These are phyloP conservation scores for Coemansia sp. DNA, from an alignment of 192 early-diverging fungal species.

Conservation along the genomic window DNA sequence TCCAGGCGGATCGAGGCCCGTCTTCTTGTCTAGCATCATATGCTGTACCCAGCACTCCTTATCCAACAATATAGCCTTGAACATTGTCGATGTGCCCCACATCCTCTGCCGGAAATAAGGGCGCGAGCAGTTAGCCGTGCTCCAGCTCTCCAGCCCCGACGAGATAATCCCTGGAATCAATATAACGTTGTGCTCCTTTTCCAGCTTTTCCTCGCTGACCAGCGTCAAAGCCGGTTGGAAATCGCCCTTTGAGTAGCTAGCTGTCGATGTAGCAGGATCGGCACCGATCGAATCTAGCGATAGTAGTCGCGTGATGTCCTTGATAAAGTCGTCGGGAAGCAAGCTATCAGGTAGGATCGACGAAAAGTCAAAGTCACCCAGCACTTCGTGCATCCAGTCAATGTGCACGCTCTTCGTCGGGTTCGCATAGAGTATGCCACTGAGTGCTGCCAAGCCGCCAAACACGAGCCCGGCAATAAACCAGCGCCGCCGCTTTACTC, in stretches of 20 bases:
- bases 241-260: conserved; percentile 24
- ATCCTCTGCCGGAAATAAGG: conserved; percentile 85
- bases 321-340: conserved; percentile 67
- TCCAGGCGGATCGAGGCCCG: conserved; percentile 81
- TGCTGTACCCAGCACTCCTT: conserved; percentile 84
- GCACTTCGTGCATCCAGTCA: conserved; percentile 43
- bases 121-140: conserved; percentile 68
- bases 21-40: conserved; percentile 75
- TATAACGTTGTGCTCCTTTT: conserved; percentile 60
- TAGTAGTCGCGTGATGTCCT: conserved; percentile 59
- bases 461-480: conserved; percentile 61
- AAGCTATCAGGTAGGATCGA: conserved; percentile 65
- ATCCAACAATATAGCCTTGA: conserved; percentile 79
- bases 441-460: conserved; percentile 53
- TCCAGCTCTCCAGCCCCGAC: conserved; percentile 88
- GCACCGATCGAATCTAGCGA: conserved; percentile 32
- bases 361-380: conserved; percentile 65
- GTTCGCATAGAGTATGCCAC: conserved; percentile 46
- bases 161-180: conserved; percentile 88
- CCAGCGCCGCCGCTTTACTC: conserved; percentile 44
- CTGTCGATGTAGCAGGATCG: background rate
- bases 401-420: conserved; percentile 53
- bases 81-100: conserved; percentile 83
- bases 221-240: conserved; percentile 47
- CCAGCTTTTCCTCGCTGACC: conserved; percentile 28